Percentiles rank a stretch among this genome's conserved stretches.
Evolutionary conservation across 306 rosid genomes (phyloP).

Genomic region (barrel medic (Medicago truncatula)): DNA sequence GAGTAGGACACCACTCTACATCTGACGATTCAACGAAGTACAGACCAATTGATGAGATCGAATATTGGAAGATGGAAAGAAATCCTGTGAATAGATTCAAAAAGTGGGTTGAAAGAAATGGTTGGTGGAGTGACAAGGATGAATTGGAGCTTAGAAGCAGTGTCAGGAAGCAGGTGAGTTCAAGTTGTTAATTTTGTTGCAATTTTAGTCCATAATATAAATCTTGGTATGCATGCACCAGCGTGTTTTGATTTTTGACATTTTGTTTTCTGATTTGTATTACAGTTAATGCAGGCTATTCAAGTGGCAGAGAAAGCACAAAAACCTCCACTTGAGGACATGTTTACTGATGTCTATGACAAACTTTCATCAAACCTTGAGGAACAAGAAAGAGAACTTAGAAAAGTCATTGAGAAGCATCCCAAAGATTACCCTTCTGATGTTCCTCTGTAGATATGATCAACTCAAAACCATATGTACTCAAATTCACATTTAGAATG

Average conservation of each 20-base stretch:
- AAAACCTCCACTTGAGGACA: slow-evolving; percentile 63
- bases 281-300: slow-evolving; percentile 64
- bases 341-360: slow-evolving; percentile 71
- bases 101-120: slow-evolving; percentile 62
- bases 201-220: background rate
- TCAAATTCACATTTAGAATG: background rate
- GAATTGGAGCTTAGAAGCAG: slow-evolving; percentile 60
- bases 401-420: slow-evolving; percentile 53
- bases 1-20: slow-evolving; percentile 89
- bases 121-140: slow-evolving; percentile 63
- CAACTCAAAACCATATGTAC: slow-evolving; percentile 37
- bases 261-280: slow-evolving; percentile 13
- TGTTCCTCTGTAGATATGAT: slow-evolving; percentile 60
- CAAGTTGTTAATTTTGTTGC: background rate
- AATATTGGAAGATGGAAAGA: slow-evolving; percentile 64
- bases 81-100: slow-evolving; percentile 69
- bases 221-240: background rate
- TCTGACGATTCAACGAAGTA: slow-evolving; percentile 84
- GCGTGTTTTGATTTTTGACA: slow-evolving; percentile 31
- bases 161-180: slow-evolving; percentile 61
- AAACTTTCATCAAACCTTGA: slow-evolving; percentile 60
- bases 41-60: slow-evolving; percentile 60
- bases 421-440: slow-evolving; percentile 67
- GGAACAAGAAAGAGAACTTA: slow-evolving; percentile 61
- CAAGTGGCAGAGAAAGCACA: slow-evolving; percentile 69